Evolutionary conservation across 345 rosid species (phyloP).

Genomic region (Eucalyptus cloeziana): DNA sequence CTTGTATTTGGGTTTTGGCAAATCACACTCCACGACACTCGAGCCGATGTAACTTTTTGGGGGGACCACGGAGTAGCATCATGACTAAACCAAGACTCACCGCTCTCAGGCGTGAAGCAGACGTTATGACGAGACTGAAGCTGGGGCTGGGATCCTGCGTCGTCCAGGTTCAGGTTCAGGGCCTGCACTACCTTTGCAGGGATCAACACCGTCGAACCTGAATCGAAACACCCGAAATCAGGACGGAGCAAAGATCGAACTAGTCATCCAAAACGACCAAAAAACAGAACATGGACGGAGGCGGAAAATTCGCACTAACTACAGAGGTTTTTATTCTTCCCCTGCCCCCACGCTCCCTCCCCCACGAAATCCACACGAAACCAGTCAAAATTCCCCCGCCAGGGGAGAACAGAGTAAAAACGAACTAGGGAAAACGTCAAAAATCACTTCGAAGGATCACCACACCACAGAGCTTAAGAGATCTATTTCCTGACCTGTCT

Average conservation of each 20-base stretch:
- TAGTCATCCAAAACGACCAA: not conserved
- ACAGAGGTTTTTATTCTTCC: not conserved
- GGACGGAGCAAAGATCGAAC: not conserved
- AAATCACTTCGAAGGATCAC: not conserved
- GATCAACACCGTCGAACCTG: slow-evolving; percentile 43
- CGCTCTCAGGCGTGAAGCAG: not conserved
- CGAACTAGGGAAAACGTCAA: not conserved
- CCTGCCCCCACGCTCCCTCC: not conserved
- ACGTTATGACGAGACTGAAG: slow-evolving; percentile 10
- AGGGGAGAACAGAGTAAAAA: not conserved
- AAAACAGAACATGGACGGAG: not conserved
- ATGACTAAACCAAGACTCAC: not conserved
- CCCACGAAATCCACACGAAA: not conserved
- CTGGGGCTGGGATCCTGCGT: slow-evolving; percentile 11
- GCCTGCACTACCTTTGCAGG: slow-evolving; percentile 80
- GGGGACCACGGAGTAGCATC: not conserved
- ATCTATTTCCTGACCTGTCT: slow-evolving; percentile 21
- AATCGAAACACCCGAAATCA: not conserved
- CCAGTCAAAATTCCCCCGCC: not conserved
- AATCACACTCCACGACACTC: not conserved
- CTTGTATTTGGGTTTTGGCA: not conserved
- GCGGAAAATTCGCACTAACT: not conserved
- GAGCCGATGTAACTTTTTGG: not conserved
- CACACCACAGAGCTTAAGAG: not conserved
- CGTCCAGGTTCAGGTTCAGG: slow-evolving; percentile 32